These are phyloP conservation scores for Chimonanthus praecox DNA, from an alignment of 164 flowering plant species.

Conservation along the genomic window DNA sequence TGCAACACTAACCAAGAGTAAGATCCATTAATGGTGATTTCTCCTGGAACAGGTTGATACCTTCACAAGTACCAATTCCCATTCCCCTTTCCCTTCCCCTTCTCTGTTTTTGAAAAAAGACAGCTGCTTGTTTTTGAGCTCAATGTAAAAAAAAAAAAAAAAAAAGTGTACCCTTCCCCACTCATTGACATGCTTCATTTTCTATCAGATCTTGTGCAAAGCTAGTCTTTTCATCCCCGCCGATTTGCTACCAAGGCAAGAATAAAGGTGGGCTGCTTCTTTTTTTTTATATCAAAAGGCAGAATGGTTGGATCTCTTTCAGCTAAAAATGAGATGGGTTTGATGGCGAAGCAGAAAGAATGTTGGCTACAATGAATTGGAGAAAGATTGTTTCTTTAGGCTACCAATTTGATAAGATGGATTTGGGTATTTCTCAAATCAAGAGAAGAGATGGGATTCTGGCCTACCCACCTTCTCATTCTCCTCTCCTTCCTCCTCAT, in stretches of 20 bases:
- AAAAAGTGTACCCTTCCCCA: neutral
- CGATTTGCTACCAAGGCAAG: conserved; percentile 2
- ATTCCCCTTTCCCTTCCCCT: neutral
- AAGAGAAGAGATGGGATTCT: conserved; percentile 21
- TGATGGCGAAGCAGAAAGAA: conserved; percentile 1
- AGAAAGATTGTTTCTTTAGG: conserved; percentile 16
- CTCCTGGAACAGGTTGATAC: conserved; percentile 19
- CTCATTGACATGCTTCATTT: neutral
- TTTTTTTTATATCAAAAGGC: neutral
- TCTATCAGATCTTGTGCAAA: conserved; percentile 6
- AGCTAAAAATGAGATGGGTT: conserved; percentile 1
- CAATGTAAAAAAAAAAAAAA: neutral
- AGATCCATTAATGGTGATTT: conserved; percentile 16
- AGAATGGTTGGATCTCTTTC: no score
- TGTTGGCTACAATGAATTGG: neutral
- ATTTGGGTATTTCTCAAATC: conserved; percentile 17
- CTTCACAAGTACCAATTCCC: conserved; percentile 9
- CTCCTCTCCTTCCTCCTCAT: conserved; percentile 16
- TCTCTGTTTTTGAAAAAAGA: neutral
- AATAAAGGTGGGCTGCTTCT: conserved; percentile 1
- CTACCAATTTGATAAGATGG: conserved; percentile 11
- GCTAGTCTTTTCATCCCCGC: neutral
- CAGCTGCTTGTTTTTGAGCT: neutral
- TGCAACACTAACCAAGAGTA: conserved; percentile 2
- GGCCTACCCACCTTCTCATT: conserved; percentile 20